Percentiles rank a stretch among this genome's conserved stretches.
Evolutionary conservation across 164 flowering plant genomes (phyloP).

Genomic region (Vitis riparia): DNA sequence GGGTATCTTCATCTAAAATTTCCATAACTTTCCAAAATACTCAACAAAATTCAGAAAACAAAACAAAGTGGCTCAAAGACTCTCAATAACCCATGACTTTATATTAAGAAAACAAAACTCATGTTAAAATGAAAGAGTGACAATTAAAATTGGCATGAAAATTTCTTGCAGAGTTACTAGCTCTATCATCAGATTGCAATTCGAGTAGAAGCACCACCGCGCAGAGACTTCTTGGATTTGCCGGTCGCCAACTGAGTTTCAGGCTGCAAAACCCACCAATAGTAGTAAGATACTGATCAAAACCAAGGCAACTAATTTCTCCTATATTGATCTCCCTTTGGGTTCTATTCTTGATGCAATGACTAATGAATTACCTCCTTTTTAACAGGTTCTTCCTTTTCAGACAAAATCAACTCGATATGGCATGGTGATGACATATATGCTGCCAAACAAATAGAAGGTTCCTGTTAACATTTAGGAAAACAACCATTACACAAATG

Average conservation of each 20-base stretch:
- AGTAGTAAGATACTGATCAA: not conserved
- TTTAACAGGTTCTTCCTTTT: constrained; percentile 85
- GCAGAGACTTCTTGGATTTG: constrained; percentile 48
- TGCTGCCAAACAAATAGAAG: constrained; percentile 39
- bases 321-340: too few species aligned
- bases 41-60: too few species aligned
- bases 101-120: too few species aligned
- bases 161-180: not conserved
- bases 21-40: too few species aligned
- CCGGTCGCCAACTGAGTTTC: constrained; percentile 72
- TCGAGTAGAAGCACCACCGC: constrained; percentile 61
- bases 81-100: too few species aligned
- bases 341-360: not conserved
- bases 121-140: too few species aligned
- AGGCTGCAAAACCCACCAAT: constrained; percentile 46
- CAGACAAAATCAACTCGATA: constrained; percentile 82
- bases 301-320: too few species aligned
- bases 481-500: not conserved
- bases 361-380: constrained; percentile 58
- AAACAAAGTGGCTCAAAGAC: too few species aligned
- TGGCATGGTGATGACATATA: constrained; percentile 96
- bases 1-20: too few species aligned
- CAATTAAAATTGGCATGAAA: not conserved
- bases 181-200: not conserved
- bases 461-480: not conserved